Percentiles rank a stretch among this genome's conserved stretches.
Conservation (phyloP, 345 rosid genomes). For the Eucalyptus curtisii region DNA sequence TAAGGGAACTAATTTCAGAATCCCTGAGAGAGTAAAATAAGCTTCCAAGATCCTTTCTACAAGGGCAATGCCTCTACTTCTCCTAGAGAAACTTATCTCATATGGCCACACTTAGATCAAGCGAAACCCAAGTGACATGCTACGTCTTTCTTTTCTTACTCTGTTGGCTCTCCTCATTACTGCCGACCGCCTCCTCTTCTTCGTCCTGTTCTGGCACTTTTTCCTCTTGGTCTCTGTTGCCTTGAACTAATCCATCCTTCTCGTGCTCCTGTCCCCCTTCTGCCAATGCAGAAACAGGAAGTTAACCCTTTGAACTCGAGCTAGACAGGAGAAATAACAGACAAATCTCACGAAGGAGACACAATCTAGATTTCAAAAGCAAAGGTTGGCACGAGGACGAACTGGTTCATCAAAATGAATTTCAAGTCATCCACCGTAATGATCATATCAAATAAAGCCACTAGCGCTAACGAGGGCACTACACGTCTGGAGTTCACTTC, state of each 20-base stretch:
- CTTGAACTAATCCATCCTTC: background rate
- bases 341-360: background rate
- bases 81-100: background rate
- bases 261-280: background rate
- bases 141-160: background rate
- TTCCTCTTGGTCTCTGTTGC: background rate
- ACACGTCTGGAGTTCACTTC: background rate
- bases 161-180: background rate
- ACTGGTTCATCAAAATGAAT: background rate
- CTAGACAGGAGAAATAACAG: background rate
- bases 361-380: background rate
- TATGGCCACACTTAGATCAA: background rate
- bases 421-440: background rate
- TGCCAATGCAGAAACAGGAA: background rate
- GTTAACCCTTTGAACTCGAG: background rate
- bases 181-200: background rate
- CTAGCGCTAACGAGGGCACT: background rate
- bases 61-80: background rate
- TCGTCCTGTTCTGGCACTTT: background rate
- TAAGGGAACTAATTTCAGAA: background rate
- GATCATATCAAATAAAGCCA: background rate
- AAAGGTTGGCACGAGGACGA: background rate
- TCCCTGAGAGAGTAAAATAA: background rate
- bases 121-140: background rate
- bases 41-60: background rate